Evolutionary conservation across 2,329 filamentous ascomycete genomes (phyloP).

Genomic region (Furcasterigmium sp.): DNA sequence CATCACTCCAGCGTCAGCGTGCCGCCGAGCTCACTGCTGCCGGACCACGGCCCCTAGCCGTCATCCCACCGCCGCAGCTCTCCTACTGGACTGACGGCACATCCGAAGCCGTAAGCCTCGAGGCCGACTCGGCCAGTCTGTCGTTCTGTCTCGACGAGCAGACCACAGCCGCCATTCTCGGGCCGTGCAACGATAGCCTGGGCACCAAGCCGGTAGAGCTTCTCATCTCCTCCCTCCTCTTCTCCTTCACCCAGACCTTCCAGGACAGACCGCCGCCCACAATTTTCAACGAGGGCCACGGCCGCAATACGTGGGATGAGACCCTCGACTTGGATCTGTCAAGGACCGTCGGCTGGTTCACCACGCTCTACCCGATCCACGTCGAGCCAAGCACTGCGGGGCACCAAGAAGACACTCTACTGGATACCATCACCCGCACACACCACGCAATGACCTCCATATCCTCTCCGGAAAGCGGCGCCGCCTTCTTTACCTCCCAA

Average conservation of each 20-base stretch:
- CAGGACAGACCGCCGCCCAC: constrained; percentile 22
- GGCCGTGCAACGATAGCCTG: constrained; percentile 21
- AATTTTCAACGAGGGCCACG: constrained; percentile 35
- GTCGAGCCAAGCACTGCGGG: too few species aligned
- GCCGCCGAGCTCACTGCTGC: constrained; percentile 4
- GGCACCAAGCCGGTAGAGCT: constrained; percentile 33
- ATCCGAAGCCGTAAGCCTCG: constrained; percentile 13
- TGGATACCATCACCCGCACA: neutral
- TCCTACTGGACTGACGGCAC: constrained; percentile 14
- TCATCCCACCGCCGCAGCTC: constrained; percentile 13
- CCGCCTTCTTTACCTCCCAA: neutral
- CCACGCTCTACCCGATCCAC: constrained; percentile 26
- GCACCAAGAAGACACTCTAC: too few species aligned
- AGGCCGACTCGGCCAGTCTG: constrained; percentile 16
- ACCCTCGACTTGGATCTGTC: constrained; percentile 24
- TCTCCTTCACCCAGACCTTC: constrained; percentile 28
- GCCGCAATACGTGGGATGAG: constrained; percentile 28
- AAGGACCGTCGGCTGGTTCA: constrained; percentile 39
- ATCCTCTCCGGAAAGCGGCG: neutral
- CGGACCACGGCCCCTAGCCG: constrained; percentile 5
- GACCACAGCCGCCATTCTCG: constrained; percentile 17
- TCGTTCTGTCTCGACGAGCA: constrained; percentile 31
- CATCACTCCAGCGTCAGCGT: constrained; percentile 26
- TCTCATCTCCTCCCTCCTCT: constrained; percentile 25
- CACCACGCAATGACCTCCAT: neutral